phyloP scores from a whole-genome alignment of 2,329 filamentous ascomycete genomes.

The Dactylonectria estremocensis region DNA sequence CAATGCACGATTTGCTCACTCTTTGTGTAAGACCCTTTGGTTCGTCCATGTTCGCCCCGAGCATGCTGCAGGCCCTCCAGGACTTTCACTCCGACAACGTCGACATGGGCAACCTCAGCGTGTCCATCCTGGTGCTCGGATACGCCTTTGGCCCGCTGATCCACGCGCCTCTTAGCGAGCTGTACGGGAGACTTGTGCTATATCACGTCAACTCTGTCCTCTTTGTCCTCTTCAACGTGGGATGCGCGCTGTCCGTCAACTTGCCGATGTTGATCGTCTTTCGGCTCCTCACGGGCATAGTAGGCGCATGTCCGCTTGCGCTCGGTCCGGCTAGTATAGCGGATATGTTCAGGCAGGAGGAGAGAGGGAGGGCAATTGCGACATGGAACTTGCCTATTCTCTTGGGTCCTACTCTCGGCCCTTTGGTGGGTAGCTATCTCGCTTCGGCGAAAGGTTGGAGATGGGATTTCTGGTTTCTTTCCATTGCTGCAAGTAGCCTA shows the following conservation, averaged over 20 bases:
- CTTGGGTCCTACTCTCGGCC: slow-evolving; percentile 43
- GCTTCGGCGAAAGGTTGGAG: slow-evolving; percentile 62
- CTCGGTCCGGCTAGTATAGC: slow-evolving; percentile 71
- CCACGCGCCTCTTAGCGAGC: slow-evolving; percentile 63
- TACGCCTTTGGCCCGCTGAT: slow-evolving; percentile 63
- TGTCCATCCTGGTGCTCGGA: slow-evolving; percentile 58
- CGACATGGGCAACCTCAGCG: slow-evolving; percentile 46
- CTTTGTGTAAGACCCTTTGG: slow-evolving; percentile 12
- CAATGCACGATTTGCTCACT: background rate
- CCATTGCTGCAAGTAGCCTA: slow-evolving; percentile 52
- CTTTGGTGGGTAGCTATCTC: slow-evolving; percentile 58
- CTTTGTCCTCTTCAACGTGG: slow-evolving; percentile 10
- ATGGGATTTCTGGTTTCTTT: slow-evolving; percentile 65
- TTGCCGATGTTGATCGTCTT: slow-evolving; percentile 71
- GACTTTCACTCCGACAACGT: slow-evolving; percentile 2
- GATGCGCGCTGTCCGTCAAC: slow-evolving; percentile 10
- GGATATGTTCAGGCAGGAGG: slow-evolving; percentile 69
- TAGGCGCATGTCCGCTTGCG: slow-evolving; percentile 70
- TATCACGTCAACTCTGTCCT: slow-evolving; percentile 59
- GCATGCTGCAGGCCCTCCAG: background rate
- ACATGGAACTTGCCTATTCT: slow-evolving; percentile 42
- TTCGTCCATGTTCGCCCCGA: slow-evolving; percentile 16
- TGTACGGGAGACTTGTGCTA: slow-evolving; percentile 59
- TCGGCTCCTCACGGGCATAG: slow-evolving; percentile 71
- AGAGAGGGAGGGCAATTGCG: slow-evolving; percentile 54